phyloP scores from a whole-genome alignment of 495 filamentous ascomycete species.

The Podospora sp. region DNA sequence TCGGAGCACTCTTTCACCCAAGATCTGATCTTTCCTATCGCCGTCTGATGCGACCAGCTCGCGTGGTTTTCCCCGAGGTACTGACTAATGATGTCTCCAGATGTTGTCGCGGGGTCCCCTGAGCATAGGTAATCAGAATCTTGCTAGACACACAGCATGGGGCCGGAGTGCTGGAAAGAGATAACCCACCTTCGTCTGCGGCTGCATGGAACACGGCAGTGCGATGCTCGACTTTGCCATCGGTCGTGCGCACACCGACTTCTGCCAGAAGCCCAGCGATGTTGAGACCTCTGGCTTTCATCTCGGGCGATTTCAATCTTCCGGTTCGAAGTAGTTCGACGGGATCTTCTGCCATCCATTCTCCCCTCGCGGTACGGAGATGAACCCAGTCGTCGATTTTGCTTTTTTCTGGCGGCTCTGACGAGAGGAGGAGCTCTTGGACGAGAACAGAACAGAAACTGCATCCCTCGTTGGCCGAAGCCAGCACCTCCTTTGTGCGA shows the following conservation, averaged over 20 bases:
- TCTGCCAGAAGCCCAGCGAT: background rate
- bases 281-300: background rate
- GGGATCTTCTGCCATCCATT: background rate
- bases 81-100: background rate
- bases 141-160: too few relatives aligned
- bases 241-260: background rate
- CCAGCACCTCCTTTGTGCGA: background rate
- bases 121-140: background rate
- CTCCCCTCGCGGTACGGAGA: background rate
- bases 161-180: background rate
- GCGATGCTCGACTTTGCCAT: background rate
- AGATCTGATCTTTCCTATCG: background rate
- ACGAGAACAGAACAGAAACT: background rate
- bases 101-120: background rate
- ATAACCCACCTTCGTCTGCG: constrained; percentile 1
- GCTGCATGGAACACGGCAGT: background rate
- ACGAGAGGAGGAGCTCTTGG: background rate
- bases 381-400: constrained; percentile 7
- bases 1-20: background rate
- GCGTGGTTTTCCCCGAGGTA: background rate
- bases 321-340: background rate
- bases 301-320: background rate
- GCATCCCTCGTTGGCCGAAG: background rate
- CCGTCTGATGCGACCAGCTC: background rate
- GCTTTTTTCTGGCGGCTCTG: background rate